These are phyloP conservation scores for Rutstroemia sp. DNA, from an alignment of 2,329 filamentous ascomycete genomes.

Conservation along the genomic window DNA sequence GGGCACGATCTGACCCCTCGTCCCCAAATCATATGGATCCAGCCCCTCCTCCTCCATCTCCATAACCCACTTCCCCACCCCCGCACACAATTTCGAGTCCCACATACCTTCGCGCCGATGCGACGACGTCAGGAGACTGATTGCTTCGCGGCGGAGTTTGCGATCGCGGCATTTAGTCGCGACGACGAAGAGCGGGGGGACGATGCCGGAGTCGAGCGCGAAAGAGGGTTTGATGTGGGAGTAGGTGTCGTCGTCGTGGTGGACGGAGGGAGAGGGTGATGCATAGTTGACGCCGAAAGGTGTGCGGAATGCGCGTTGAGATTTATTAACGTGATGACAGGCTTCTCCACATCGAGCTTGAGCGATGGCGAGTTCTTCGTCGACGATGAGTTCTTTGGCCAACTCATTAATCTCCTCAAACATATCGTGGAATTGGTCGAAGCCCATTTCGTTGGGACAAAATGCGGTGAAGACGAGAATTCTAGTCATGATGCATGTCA, in stretches of 20 bases:
- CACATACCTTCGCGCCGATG: constrained; percentile 29
- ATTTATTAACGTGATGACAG: constrained; percentile 16
- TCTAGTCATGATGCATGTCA: constrained; percentile 51
- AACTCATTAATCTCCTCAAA: constrained; percentile 51
- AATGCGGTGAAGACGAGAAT: constrained; percentile 55
- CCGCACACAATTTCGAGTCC: constrained; percentile 23
- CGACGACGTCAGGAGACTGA: constrained; percentile 19
- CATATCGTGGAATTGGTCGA: constrained; percentile 45
- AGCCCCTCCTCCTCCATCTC: constrained; percentile 31
- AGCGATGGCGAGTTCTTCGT: constrained; percentile 21
- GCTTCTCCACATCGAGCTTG: constrained; percentile 16
- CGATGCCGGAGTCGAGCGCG: constrained; percentile 25
- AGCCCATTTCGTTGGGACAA: constrained; percentile 49
- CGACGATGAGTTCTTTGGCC: constrained; percentile 48
- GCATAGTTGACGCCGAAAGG: constrained; percentile 2
- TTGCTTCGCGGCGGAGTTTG: constrained; percentile 22
- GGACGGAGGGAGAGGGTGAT: neutral
- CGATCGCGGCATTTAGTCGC: constrained; percentile 26
- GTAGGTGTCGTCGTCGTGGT: constrained; percentile 8
- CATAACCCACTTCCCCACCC: constrained; percentile 24
- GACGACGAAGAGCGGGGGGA: constrained; percentile 27
- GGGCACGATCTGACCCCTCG: constrained; percentile 13
- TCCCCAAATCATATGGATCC: constrained; percentile 47
- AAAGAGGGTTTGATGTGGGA: constrained; percentile 36
- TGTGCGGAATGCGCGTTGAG: constrained; percentile 1